Conservation (phyloP, 371 early-diverging fungal genomes). For the Mucor piriformis region DNA sequence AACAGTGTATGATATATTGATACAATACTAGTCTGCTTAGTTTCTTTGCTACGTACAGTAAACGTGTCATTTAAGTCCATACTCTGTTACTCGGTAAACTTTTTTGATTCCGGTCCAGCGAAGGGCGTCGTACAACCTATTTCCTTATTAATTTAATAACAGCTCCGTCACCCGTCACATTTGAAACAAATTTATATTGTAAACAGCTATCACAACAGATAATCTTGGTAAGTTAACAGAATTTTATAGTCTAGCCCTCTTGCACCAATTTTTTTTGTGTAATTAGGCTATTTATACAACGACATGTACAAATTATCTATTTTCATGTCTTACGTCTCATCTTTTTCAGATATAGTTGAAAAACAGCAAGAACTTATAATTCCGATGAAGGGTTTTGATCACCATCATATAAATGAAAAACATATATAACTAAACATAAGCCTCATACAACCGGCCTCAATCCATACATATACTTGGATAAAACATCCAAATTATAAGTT, state of each 20-base stretch:
- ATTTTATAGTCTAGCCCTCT: conserved; percentile 51
- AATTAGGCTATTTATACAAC: not conserved
- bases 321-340: conserved; percentile 26
- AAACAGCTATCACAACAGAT: conserved; percentile 22
- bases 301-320: not conserved
- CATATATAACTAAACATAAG: not conserved
- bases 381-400: not conserved
- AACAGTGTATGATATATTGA: too few relatives aligned
- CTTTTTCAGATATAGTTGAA: conserved; percentile 35
- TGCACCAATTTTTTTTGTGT: conserved; percentile 34
- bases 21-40: too few relatives aligned
- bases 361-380: conserved; percentile 24
- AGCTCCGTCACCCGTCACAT: conserved; percentile 69
- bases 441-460: too few relatives aligned
- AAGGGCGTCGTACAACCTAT: conserved; percentile 64
- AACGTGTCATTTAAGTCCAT: too few relatives aligned
- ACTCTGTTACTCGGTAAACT: conserved; percentile 22
- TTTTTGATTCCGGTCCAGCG: conserved; percentile 80
- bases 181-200: conserved; percentile 32
- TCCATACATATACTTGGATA: too few relatives aligned
- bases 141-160: conserved; percentile 75
- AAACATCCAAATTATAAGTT: too few relatives aligned
- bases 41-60: too few relatives aligned
- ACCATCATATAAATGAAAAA: not conserved
- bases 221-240: conserved; percentile 37